These are phyloP conservation scores for Glutinoglossum americanum DNA, from an alignment of 495 filamentous ascomycete genomes.

Conservation along the genomic window DNA sequence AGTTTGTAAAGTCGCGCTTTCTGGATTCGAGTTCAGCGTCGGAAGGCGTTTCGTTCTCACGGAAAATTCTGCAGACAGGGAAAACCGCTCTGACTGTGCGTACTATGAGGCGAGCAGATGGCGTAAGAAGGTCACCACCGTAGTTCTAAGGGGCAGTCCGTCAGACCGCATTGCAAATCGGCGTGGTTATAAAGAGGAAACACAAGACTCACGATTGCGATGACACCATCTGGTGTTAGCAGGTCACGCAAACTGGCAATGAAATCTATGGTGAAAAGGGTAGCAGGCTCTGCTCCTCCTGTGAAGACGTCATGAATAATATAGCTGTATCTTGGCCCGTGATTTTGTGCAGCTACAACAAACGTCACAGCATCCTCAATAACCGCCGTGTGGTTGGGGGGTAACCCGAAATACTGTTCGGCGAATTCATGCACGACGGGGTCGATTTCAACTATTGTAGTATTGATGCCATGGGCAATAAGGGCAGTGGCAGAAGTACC, in stretches of 20 bases:
- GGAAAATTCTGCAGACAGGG: slow-evolving; percentile 62
- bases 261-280: slow-evolving; percentile 75
- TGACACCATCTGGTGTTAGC: slow-evolving; percentile 55
- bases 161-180: not conserved
- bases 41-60: slow-evolving; percentile 39
- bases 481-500: slow-evolving; percentile 77
- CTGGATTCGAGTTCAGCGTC: slow-evolving; percentile 19
- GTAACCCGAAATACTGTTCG: slow-evolving; percentile 59
- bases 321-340: slow-evolving; percentile 47
- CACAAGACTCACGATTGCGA: slow-evolving; percentile 48
- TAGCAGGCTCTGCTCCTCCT: slow-evolving; percentile 73
- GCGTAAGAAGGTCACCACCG: slow-evolving; percentile 69
- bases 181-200: not conserved
- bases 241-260: slow-evolving; percentile 41
- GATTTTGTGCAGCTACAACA: slow-evolving; percentile 30
- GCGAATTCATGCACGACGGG: slow-evolving; percentile 72
- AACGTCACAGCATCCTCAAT: slow-evolving; percentile 68
- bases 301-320: slow-evolving; percentile 99
- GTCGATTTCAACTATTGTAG: slow-evolving; percentile 86
- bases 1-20: slow-evolving; percentile 63
- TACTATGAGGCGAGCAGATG: slow-evolving; percentile 36
- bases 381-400: slow-evolving; percentile 51
- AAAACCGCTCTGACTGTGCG: slow-evolving; percentile 51
- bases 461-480: slow-evolving; percentile 71
- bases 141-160: slow-evolving; percentile 45